A percentile compares a stretch with the other conserved stretches of the same genome.
phyloP scores from a whole-genome alignment of 192 early-diverging fungal genomes.

The Backusella parvicylindrica region DNA sequence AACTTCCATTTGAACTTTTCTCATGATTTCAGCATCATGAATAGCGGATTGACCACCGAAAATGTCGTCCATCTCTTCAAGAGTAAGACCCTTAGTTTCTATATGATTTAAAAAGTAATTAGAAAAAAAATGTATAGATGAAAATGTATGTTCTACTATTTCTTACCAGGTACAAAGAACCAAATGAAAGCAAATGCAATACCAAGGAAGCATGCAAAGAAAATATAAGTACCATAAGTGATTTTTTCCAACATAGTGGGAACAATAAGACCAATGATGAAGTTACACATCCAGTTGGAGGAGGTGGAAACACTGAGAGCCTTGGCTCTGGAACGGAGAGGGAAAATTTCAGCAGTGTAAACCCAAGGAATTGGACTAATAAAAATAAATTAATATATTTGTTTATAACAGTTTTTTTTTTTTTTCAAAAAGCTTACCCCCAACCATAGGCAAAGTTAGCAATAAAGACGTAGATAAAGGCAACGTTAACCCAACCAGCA shows the following conservation, averaged over 20 bases:
- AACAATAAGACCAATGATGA: constrained; percentile 59
- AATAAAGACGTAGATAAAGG: constrained; percentile 69
- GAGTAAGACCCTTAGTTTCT: constrained; percentile 59
- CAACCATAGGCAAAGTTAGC: constrained; percentile 56
- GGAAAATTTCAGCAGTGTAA: constrained; percentile 64
- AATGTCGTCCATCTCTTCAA: constrained; percentile 77
- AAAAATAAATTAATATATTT: constrained; percentile 20
- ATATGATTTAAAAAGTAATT: neutral
- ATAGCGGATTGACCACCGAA: constrained; percentile 39
- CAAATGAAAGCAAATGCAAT: constrained; percentile 47
- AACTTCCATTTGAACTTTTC: constrained; percentile 9
- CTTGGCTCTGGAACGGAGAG: constrained; percentile 73
- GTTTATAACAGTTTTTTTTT: neutral
- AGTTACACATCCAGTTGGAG: constrained; percentile 84
- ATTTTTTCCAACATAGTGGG: constrained; percentile 58
- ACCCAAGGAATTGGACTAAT: constrained; percentile 70
- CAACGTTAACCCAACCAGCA: constrained; percentile 41
- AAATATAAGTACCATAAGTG: constrained; percentile 52
- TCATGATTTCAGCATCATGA: constrained; percentile 24
- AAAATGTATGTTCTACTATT: neutral
- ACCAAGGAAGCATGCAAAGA: constrained; percentile 58
- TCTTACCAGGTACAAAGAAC: constrained; percentile 48
- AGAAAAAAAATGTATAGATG: neutral
- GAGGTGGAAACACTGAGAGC: constrained; percentile 70
- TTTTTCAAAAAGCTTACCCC: neutral